These are phyloP conservation scores for Aspergillus pseudonomiae DNA, from an alignment of 2,329 filamentous ascomycete species.

Conservation along the genomic window DNA sequence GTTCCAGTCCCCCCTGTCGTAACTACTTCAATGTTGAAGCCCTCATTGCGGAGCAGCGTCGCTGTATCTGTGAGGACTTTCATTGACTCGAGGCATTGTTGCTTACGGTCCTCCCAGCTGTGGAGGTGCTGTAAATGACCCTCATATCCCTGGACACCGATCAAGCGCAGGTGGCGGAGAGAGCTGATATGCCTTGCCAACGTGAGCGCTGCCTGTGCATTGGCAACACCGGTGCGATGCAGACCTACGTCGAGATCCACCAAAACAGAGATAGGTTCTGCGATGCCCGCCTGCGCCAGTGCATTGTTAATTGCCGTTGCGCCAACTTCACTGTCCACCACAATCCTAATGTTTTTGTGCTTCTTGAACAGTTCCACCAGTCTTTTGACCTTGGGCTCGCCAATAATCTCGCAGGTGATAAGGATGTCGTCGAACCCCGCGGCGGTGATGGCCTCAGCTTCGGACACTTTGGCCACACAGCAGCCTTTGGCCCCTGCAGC, in stretches of 20 bases:
- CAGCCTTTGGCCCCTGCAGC: slow-evolving; percentile 54
- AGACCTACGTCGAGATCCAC: slow-evolving; percentile 57
- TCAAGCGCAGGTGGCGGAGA: slow-evolving; percentile 46
- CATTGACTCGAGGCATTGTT: slow-evolving; percentile 52
- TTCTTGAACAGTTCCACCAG: slow-evolving; percentile 50
- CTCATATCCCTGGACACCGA: slow-evolving; percentile 58
- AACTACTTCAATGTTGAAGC: slow-evolving; percentile 52
- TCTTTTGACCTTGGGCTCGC: slow-evolving; percentile 49
- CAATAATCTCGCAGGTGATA: slow-evolving; percentile 57
- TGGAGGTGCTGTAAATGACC: slow-evolving; percentile 58
- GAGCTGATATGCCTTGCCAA: slow-evolving; percentile 45
- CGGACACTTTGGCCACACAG: slow-evolving; percentile 57
- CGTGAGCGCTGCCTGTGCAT: slow-evolving; percentile 43
- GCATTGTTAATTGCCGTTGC: slow-evolving; percentile 52
- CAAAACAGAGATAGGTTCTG: slow-evolving; percentile 45
- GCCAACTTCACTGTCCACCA: slow-evolving; percentile 52
- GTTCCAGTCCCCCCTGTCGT: slow-evolving; percentile 58
- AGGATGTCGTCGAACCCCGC: slow-evolving; percentile 54
- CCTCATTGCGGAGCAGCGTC: slow-evolving; percentile 44
- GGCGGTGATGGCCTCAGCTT: slow-evolving; percentile 48
- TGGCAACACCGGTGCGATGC: slow-evolving; percentile 53
- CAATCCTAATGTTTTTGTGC: slow-evolving; percentile 46
- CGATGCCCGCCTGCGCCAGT: slow-evolving; percentile 39
- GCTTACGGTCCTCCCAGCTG: slow-evolving; percentile 45
- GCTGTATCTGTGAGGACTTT: slow-evolving; percentile 48